Conservation (phyloP, 2,329 filamentous ascomycete species). For the Nemania serpens region DNA sequence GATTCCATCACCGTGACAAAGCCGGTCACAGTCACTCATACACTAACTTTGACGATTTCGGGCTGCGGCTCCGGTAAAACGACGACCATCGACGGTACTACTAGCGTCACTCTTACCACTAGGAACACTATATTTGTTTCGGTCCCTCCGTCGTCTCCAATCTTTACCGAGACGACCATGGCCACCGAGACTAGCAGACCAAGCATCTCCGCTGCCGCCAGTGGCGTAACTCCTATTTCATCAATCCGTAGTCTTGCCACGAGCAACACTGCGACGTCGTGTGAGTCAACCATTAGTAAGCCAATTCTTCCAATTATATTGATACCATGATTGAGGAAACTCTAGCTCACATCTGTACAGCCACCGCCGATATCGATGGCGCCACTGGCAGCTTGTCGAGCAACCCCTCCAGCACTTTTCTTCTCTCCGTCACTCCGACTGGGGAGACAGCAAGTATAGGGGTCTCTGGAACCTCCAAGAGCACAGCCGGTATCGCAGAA, state of each 20-base stretch:
- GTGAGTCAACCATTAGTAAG: slow-evolving; percentile 16
- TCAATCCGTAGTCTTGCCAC: background rate
- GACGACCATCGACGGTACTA: slow-evolving; percentile 20
- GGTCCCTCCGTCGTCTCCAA: background rate
- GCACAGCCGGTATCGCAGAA: background rate
- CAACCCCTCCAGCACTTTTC: background rate
- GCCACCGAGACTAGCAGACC: background rate
- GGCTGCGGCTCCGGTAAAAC: slow-evolving; percentile 1
- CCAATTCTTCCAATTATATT: no score
- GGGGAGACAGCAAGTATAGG: background rate
- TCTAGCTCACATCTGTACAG: slow-evolving; percentile 1
- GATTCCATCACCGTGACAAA: slow-evolving; percentile 21
- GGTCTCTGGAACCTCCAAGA: background rate
- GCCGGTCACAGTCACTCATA: slow-evolving; percentile 21
- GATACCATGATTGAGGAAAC: no score
- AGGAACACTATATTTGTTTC: slow-evolving; percentile 14
- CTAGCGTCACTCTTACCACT: slow-evolving; percentile 14
- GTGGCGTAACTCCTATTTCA: background rate
- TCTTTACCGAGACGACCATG: background rate
- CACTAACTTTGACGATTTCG: slow-evolving; percentile 9
- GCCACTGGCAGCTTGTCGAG: slow-evolving; percentile 1
- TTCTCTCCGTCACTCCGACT: background rate
- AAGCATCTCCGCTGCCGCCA: background rate
- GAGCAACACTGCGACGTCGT: slow-evolving; percentile 7
- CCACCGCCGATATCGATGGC: slow-evolving; percentile 18